Base-by-base conservation (phyloP, 192 early-diverging fungal species). In the Rhizophagus sp. region DNA sequence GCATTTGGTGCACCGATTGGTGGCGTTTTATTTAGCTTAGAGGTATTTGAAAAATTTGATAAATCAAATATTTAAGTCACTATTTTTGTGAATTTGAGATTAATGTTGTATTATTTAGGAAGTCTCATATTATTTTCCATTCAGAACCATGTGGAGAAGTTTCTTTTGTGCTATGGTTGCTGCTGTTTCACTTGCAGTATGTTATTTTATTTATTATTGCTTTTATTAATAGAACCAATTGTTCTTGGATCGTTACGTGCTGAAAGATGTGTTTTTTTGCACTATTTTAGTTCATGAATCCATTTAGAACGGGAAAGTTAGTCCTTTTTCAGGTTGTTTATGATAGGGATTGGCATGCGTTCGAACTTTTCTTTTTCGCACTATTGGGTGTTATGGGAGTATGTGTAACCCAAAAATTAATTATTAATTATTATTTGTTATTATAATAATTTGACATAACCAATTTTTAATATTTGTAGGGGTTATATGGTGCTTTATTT, bases 1-100 rank as follows among this genome's bases (percentile, higher is more conserved):
- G 97, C 97, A 0, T 99, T 99, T 85, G 97, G 97, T 30, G 95
- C 97, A 2, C 97, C 97, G 0, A 97, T 99, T 79, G 97, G 97
- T 52, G 97, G 97, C 5, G 97, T 98, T 17, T 85, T 98, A 72
- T 97, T 98, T 80, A 94, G 94, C 36, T 85, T 99, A 25, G 97
- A 99, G 80, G 76, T 78, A 75, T 33, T 30, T 30, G n/a, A 85
- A 86, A 47, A 80, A 88, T 39, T 81, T 81, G 57, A 89, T 86
- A 34, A 39, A 50, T 10, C 41, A 62, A 30, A 63, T 36, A 44
- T 27, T 76, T 25, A 39, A 44, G 9, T 27, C 41, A 44, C 24
- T 13, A 15, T n/a, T n/a, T 7, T 39, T 50, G n/a, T 52, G 52
- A 15, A 9, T 47, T 4, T 24, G 12, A 44, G 22, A 50, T 50